These are phyloP conservation scores for Penicilliopsis zonata DNA, from an alignment of 495 filamentous ascomycete genomes.

Conservation along the genomic window DNA sequence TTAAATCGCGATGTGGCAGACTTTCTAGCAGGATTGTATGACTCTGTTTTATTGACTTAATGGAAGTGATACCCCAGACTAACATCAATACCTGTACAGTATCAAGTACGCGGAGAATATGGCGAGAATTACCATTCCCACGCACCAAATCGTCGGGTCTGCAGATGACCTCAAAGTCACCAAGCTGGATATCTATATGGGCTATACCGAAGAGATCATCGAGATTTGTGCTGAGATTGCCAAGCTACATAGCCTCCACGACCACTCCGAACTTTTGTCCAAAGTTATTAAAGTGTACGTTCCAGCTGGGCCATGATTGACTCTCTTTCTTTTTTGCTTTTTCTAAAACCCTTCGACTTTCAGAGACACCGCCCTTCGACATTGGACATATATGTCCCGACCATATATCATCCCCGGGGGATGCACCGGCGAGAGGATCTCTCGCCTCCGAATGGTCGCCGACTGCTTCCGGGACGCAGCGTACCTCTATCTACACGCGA, in stretches of 20 bases:
- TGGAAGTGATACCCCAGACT: too few species aligned
- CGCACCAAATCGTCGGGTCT: constrained; percentile 6
- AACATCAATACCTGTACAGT: too few species aligned
- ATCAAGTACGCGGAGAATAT: constrained; percentile 30
- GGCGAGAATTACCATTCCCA: constrained; percentile 27
- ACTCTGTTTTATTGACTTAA: background rate
- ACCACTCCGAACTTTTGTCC: too few species aligned
- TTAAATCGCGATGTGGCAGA: constrained; percentile 24
- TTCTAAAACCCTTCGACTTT: background rate
- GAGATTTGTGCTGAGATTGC: constrained; percentile 26
- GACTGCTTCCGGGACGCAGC: constrained; percentile 33
- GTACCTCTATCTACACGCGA: constrained; percentile 32
- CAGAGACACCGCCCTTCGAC: constrained; percentile 26
- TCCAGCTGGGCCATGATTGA: too few species aligned
- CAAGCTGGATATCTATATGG: constrained; percentile 32
- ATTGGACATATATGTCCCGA: constrained; percentile 21
- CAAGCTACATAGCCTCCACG: constrained; percentile 25
- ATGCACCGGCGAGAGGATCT: constrained; percentile 16
- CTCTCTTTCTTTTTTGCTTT: background rate
- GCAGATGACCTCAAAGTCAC: constrained; percentile 15
- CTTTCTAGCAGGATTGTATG: constrained; percentile 29
- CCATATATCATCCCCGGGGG: constrained; percentile 23
- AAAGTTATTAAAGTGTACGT: too few species aligned
- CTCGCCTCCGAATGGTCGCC: constrained; percentile 29
- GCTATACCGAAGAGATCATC: constrained; percentile 32